Evolutionary conservation across 768 basidiomycete species (phyloP).

Genomic region (Tubosaeta brunneosetosa): DNA sequence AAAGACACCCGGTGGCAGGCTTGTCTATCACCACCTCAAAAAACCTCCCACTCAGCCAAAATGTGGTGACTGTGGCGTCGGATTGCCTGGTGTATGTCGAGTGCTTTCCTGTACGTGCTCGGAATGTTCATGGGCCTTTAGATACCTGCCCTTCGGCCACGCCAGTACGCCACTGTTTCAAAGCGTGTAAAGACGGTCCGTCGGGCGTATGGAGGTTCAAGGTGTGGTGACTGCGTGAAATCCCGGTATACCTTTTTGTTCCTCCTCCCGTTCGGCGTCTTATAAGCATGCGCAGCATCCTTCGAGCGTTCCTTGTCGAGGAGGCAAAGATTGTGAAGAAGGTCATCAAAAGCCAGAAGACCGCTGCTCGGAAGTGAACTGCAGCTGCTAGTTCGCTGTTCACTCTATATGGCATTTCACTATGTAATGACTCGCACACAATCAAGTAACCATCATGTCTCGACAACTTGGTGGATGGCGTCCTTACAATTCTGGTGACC

Average conservation of each 20-base stretch:
- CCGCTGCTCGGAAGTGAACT: conserved; percentile 22
- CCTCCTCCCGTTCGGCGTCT: not conserved
- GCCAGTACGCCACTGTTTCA: conserved; percentile 91
- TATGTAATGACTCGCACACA: conserved; percentile 18
- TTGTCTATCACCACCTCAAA: conserved; percentile 97
- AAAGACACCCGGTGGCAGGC: conserved; percentile 97
- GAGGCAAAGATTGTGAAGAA: conserved; percentile 99
- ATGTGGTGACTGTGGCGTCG: conserved; percentile 97
- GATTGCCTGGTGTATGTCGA: conserved; percentile 86
- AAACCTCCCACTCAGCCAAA: conserved; percentile 89
- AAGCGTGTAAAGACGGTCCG: conserved; percentile 97
- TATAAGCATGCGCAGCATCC: conserved; percentile 54
- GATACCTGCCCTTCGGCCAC: conserved; percentile 94
- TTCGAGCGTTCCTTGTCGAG: conserved; percentile 97
- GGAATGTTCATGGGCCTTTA: conserved; percentile 29
- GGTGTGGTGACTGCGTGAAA: conserved; percentile 94
- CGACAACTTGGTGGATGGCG: not conserved
- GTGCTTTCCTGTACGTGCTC: not conserved
- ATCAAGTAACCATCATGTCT: not conserved
- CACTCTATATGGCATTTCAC: conserved; percentile 10
- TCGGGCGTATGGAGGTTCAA: conserved; percentile 95
- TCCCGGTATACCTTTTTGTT: conserved; percentile 62
- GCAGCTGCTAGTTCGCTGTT: not conserved
- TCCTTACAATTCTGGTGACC: not conserved
- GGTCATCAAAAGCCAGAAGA: conserved; percentile 86